phyloP scores from a whole-genome alignment of 345 rosid species.

The Laguncularia racemosa region DNA sequence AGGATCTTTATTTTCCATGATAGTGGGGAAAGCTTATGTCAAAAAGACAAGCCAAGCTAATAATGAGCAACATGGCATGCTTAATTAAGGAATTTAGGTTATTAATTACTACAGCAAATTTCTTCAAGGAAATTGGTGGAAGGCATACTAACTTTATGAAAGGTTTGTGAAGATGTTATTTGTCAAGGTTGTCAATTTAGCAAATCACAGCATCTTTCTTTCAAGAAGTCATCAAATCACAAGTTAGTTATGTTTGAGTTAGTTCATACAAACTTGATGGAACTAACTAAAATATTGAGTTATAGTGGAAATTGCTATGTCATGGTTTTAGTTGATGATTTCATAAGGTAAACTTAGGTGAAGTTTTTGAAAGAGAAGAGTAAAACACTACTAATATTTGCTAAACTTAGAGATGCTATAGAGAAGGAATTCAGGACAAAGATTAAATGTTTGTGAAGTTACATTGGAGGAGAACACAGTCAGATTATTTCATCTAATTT shows the following conservation, averaged over 20 bases:
- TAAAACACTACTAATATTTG: no score
- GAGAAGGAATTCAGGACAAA: neutral
- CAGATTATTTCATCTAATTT: neutral
- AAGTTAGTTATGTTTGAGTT: no score
- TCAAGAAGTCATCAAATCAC: neutral
- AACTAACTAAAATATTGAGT: no score
- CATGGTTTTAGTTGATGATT: constrained; percentile 11
- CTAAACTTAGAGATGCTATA: neutral
- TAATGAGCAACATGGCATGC: constrained; percentile 5
- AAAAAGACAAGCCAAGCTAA: constrained; percentile 7
- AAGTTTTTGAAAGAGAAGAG: constrained; percentile 2
- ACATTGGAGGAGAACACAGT: neutral
- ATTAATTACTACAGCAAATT: constrained; percentile 11
- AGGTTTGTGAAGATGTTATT: neutral
- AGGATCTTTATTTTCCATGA: constrained; percentile 4
- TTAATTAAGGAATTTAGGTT: constrained; percentile 5
- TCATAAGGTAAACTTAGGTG: neutral
- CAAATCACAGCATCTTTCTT: constrained; percentile 11
- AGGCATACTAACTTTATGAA: neutral
- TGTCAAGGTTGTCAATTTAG: constrained; percentile 10
- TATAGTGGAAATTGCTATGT: no score
- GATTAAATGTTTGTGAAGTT: constrained; percentile 7
- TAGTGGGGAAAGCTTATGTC: constrained; percentile 7
- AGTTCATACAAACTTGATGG: no score
- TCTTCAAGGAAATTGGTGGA: constrained; percentile 10